Evolutionary conservation across 148 eudicot genomes (phyloP), one percentile per base, ranked within the genome.

Genomic region (Chenopodium album): DNA sequence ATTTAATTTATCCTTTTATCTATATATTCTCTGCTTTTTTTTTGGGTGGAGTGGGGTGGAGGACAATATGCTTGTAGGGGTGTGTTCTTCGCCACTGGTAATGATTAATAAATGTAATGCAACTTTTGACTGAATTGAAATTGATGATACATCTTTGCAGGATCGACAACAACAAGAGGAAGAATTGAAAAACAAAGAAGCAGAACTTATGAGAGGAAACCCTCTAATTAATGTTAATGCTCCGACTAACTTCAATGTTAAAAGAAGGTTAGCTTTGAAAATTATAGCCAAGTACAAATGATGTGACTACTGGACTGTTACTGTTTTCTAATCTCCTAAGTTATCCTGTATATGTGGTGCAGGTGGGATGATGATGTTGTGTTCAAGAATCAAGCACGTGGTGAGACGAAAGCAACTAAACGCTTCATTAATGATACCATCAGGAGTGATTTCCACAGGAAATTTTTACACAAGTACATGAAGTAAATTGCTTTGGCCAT

Each of bases 331-430:
- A 2, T 67, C 14, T 46, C 22, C 19, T 28, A n/a, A 37, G 29
- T 0, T 50, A 29, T 60, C 37, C 8, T 11, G 37, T 26, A 13
- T 32, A 56, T 80, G 52, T 62, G 79, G 69, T 82, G 68, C 89
- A 95, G 98, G 90, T 95, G 99, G 99, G 99, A 96, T 88, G 99
- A 94, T 85, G 99, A 96, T 86, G 99, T 96, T 69, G 99, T 96
- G 70, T 96, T 96, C 84, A 96, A 96, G 90, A 96, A 96, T 91
- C 99, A 94, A 84, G 88, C 99, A 29, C 99, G 99, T 28, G 99
- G 99, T 26, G 99, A 96, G 84, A 77, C 91, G 78, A 96, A 96
- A 84, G 75, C 88, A n/a, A 83, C 94, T 9, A 96, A 96, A 79
- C 94, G 99, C 65, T 96, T 96, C 85, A 92, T 96, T 89, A 96